A percentile compares a stretch with the other conserved stretches of the same genome.
phyloP scores from a whole-genome alignment of 257 asterid species.

The Prunella vulgaris region DNA sequence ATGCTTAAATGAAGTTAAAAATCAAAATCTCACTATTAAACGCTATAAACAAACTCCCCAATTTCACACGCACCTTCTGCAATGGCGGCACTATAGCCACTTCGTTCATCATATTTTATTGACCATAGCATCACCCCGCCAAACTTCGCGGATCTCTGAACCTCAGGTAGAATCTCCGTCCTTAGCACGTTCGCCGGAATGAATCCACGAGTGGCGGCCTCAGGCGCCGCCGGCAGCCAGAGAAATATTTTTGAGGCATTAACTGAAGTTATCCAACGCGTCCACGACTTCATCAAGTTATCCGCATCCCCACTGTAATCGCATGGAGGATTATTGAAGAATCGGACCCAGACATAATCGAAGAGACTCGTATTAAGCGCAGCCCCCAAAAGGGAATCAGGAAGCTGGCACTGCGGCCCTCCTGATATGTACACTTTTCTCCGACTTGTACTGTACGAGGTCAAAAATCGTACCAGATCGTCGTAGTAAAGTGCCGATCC shows the following conservation, averaged over 20 bases:
- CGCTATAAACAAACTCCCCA: background rate
- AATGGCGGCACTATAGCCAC: background rate
- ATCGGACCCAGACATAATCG: slow-evolving; percentile 17
- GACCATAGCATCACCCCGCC: background rate
- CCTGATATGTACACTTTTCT: slow-evolving; percentile 14
- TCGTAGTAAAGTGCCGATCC: slow-evolving; percentile 46
- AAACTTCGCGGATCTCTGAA: background rate
- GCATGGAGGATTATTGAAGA: slow-evolving; percentile 13
- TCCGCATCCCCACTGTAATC: slow-evolving; percentile 2
- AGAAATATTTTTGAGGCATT: background rate
- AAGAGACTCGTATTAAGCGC: slow-evolving; percentile 9
- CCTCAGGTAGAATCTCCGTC: background rate
- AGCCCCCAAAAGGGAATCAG: background rate
- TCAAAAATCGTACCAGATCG: slow-evolving; percentile 42
- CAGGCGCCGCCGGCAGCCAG: slow-evolving; percentile 1
- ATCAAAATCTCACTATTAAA: background rate
- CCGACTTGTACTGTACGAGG: slow-evolving; percentile 15
- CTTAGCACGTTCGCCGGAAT: slow-evolving; percentile 3
- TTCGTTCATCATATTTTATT: background rate
- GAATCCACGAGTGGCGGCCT: background rate
- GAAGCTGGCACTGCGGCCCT: slow-evolving; percentile 15
- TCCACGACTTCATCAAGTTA: slow-evolving; percentile 10
- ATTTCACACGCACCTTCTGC: background rate
- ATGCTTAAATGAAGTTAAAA: no score
- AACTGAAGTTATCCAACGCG: slow-evolving; percentile 4